These are phyloP conservation scores for Rhizophora mangle DNA, from an alignment of 345 rosid species.

Conservation along the genomic window DNA sequence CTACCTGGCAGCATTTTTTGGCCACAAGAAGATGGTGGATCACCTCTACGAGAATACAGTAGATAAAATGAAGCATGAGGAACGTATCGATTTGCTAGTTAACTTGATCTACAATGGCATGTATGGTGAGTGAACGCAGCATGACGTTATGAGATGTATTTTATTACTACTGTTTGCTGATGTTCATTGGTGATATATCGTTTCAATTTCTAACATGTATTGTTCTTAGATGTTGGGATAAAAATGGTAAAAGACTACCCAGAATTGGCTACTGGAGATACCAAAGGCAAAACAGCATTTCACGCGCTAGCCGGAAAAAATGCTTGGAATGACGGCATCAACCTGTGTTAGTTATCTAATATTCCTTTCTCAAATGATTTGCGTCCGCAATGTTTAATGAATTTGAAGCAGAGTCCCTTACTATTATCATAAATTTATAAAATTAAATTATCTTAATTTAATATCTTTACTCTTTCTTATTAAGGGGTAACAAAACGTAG, in stretches of 20 bases:
- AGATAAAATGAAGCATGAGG: background rate
- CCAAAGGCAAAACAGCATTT: constrained; percentile 9
- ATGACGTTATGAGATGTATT: too few species aligned
- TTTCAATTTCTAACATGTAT: background rate
- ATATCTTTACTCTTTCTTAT: too few species aligned
- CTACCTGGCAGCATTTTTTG: constrained; percentile 14
- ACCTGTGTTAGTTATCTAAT: constrained; percentile 25
- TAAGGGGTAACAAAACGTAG: too few species aligned
- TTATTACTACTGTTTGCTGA: too few species aligned
- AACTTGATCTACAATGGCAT: background rate
- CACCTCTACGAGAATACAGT: constrained; percentile 5
- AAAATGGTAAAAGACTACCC: constrained; percentile 5
- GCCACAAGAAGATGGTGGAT: constrained; percentile 16
- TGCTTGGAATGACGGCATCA: constrained; percentile 19
- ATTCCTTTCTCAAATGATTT: too few species aligned
- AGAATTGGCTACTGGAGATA: constrained; percentile 11
- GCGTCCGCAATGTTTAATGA: too few species aligned
- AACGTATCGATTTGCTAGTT: constrained; percentile 2
- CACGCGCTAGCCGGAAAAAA: constrained; percentile 18
- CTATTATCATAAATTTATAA: too few species aligned
- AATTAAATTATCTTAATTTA: too few species aligned
- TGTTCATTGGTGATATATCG: background rate
- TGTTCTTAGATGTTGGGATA: constrained; percentile 12
- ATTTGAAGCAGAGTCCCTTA: too few species aligned
- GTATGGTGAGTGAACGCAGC: background rate